phyloP scores from a whole-genome alignment of 257 asterid species.

The Solanum etuberosum region DNA sequence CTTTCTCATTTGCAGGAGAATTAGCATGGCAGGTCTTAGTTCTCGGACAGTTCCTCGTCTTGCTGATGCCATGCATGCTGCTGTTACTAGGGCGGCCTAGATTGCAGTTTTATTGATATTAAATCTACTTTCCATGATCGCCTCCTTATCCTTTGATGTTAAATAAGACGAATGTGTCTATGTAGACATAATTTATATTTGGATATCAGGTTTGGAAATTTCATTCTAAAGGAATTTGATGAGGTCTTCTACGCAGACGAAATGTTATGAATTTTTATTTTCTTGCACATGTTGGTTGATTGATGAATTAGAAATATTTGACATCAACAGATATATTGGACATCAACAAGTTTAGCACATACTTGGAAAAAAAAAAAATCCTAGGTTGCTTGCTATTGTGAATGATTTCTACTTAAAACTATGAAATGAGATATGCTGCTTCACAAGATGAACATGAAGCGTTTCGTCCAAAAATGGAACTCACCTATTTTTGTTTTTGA shows the following conservation, averaged over 20 bases:
- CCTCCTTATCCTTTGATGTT: not conserved
- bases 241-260: not conserved
- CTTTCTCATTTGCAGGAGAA: slow-evolving; percentile 44
- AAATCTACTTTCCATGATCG: not conserved
- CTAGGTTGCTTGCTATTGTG: not conserved
- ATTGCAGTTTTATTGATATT: not conserved
- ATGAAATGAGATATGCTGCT: not conserved
- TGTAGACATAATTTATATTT: not conserved
- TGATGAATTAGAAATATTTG: not conserved
- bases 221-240: not conserved
- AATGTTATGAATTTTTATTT: not conserved
- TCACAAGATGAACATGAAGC: not conserved
- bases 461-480: not conserved
- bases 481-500: slow-evolving; percentile 9
- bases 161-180: not conserved
- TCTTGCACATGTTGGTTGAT: not conserved
- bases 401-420: not conserved
- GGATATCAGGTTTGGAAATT: not conserved
- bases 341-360: not conserved
- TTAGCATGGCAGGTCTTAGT: slow-evolving; percentile 90
- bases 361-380: not conserved
- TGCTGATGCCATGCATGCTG: slow-evolving; percentile 75
- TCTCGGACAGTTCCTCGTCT: slow-evolving; percentile 64
- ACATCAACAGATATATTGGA: not conserved
- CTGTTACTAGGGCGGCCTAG: slow-evolving; percentile 40